Conservation (phyloP, 2,329 filamentous ascomycete genomes). For the Ceratocystis huliohia region DNA sequence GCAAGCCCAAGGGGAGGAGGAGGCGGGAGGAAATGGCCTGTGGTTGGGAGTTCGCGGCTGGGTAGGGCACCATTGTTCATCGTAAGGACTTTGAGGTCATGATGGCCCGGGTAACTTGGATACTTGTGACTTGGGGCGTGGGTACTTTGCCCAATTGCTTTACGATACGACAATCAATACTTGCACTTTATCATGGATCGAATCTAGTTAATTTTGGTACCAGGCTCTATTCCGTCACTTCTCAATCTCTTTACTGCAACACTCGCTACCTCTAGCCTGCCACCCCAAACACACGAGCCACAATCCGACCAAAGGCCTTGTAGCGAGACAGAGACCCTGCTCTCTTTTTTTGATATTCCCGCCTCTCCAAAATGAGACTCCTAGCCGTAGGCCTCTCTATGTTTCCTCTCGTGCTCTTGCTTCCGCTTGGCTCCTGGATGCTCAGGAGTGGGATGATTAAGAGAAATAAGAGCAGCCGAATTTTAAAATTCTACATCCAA, state of each 20-base stretch:
- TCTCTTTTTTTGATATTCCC: neutral
- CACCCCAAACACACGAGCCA: neutral
- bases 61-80: too few relatives aligned
- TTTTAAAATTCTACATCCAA: too few relatives aligned
- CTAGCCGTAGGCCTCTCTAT: neutral
- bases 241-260: neutral
- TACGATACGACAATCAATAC: neutral
- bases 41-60: neutral
- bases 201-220: neutral
- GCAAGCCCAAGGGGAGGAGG: neutral
- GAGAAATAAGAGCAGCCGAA: too few relatives aligned
- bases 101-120: too few relatives aligned
- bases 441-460: too few relatives aligned
- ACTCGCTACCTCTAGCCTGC: neutral
- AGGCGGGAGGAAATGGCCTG: neutral
- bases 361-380: neutral
- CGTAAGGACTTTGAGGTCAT: too few relatives aligned
- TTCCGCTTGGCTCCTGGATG: too few relatives aligned
- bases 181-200: conserved; percentile 2
- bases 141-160: neutral
- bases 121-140: neutral
- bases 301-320: neutral
- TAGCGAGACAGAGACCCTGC: neutral
- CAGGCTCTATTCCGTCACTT: neutral
- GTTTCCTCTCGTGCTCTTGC: too few relatives aligned